Conservation (phyloP, 495 filamentous ascomycete species). For the Neurospora sp. region DNA sequence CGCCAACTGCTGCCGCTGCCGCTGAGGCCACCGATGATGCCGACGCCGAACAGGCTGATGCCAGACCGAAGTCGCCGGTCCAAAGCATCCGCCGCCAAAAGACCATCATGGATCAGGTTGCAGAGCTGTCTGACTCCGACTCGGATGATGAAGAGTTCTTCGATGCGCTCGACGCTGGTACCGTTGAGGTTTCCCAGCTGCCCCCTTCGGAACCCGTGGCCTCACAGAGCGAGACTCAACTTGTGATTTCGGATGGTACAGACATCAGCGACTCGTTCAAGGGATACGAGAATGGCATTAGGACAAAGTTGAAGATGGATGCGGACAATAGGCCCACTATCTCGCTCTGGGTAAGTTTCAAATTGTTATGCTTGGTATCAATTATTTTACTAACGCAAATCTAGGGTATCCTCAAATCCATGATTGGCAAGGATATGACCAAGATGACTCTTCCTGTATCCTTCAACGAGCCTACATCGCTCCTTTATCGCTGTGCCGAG, state of each 20-base stretch:
- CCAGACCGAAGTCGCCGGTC: conserved; percentile 35
- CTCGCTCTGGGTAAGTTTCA: conserved; percentile 73
- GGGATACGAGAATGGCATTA: conserved; percentile 81
- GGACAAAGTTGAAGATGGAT: conserved; percentile 75
- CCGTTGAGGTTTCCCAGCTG: conserved; percentile 62
- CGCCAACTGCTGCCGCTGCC: conserved; percentile 23
- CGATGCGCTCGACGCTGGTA: conserved; percentile 88
- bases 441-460: conserved; percentile 98
- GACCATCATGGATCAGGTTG: conserved; percentile 50
- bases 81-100: conserved; percentile 37
- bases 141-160: conserved; percentile 92
- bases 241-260: conserved; percentile 34
- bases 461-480: conserved; percentile 95
- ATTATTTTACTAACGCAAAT: conserved; percentile 14
- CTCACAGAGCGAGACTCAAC: conserved; percentile 27
- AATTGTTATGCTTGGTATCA: neutral
- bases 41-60: conserved; percentile 18
- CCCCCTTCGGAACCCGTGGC: conserved; percentile 38
- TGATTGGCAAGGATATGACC: conserved; percentile 99
- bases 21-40: conserved; percentile 22
- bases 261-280: conserved; percentile 69
- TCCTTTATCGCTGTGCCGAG: conserved; percentile 92
- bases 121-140: conserved; percentile 64
- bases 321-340: conserved; percentile 89
- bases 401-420: conserved; percentile 92